Evolutionary conservation across 208 protist species (phyloP).

Genomic region (Leishmania turanica): DNA sequence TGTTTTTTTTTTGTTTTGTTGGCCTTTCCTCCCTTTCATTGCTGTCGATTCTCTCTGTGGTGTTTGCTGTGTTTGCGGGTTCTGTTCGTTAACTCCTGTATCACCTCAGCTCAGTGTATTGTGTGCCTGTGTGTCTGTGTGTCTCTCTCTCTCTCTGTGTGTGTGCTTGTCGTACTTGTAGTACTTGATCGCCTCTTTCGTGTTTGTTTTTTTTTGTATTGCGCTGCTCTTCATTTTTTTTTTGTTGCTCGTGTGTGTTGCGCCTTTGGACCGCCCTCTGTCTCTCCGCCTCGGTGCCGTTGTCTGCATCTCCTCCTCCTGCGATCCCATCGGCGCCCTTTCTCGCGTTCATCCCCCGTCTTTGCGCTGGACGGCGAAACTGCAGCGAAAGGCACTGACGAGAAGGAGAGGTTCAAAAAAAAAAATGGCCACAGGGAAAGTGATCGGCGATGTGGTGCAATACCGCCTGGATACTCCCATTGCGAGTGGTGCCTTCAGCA

Average conservation of each 20-base stretch:
- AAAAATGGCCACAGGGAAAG: constrained; percentile 58
- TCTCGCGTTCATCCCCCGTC: background rate
- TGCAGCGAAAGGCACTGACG: background rate
- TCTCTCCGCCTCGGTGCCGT: background rate
- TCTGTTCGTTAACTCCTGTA: background rate
- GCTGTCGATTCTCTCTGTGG: background rate
- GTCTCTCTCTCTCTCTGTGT: background rate
- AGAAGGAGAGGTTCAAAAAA: background rate
- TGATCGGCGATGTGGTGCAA: constrained; percentile 51
- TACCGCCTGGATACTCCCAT: constrained; percentile 68
- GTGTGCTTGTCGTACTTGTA: background rate
- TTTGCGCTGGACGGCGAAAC: background rate
- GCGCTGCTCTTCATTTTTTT: background rate
- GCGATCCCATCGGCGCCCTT: background rate
- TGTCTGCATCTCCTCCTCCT: background rate
- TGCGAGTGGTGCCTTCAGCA: constrained; percentile 81
- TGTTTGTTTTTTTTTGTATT: constrained; percentile 15
- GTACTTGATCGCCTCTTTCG: constrained; percentile 3
- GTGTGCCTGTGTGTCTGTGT: background rate
- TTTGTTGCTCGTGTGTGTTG: background rate
- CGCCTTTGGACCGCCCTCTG: background rate
- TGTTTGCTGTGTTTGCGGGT: background rate
- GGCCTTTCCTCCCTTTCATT: background rate
- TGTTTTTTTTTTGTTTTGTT: background rate
- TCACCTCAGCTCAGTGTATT: background rate